Conservation (phyloP, 139 green algal species). For the Raphidocelis subcapitata region DNA sequence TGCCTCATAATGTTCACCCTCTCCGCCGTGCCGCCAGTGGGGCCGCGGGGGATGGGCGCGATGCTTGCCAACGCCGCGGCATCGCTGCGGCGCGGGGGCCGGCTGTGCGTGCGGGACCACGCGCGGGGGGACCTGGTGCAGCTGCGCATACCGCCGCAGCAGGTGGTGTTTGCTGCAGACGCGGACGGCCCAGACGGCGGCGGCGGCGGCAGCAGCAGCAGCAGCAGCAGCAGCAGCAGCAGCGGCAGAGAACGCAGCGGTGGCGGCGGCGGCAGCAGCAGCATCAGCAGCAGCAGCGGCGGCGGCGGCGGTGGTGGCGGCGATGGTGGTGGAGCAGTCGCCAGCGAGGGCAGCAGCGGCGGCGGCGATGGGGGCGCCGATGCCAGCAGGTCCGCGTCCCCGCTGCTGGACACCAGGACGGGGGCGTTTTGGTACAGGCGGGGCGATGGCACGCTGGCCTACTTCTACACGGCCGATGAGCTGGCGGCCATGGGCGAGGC, state of each 20-base stretch:
- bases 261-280: not conserved
- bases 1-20: slow-evolving; percentile 83
- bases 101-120: slow-evolving; percentile 76
- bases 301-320: no score
- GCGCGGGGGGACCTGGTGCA: slow-evolving; percentile 79
- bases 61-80: slow-evolving; percentile 47
- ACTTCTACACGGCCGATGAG: slow-evolving; percentile 73
- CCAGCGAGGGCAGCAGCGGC: no score
- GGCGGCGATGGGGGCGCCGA: no score
- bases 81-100: slow-evolving; percentile 54
- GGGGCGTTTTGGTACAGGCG: slow-evolving; percentile 39
- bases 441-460: slow-evolving; percentile 69
- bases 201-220: not conserved
- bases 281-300: not conserved
- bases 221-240: not conserved
- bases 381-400: no score
- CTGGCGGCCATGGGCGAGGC: slow-evolving; percentile 33
- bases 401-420: no score
- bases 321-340: no score
- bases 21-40: slow-evolving; percentile 52
- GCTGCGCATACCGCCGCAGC: slow-evolving; percentile 48
- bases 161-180: not conserved
- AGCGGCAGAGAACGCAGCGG: not conserved
- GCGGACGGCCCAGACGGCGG: no score
- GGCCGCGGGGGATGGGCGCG: slow-evolving; percentile 36